phyloP scores from a whole-genome alignment of 2,329 filamentous ascomycete species.

The Pochonia chlamydosporia region DNA sequence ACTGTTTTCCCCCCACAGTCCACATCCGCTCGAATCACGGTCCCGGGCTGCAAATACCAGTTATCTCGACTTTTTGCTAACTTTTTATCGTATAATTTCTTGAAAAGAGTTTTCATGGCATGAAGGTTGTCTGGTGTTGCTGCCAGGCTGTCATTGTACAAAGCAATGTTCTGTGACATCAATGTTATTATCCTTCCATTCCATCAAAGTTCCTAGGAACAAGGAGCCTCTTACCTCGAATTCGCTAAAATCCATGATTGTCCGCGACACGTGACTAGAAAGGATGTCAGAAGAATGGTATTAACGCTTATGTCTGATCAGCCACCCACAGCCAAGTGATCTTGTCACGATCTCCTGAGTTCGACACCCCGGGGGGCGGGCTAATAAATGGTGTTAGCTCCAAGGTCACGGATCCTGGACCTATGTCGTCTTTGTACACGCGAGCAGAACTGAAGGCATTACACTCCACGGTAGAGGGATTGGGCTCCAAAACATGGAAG shows the following conservation, averaged over 20 bases:
- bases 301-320: neutral
- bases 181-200: neutral
- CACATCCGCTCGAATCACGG: slow-evolving; percentile 2
- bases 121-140: neutral
- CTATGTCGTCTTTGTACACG: slow-evolving; percentile 1
- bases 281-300: neutral
- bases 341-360: neutral
- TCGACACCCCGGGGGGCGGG: neutral
- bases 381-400: neutral
- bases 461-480: neutral
- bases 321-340: slow-evolving; percentile 3
- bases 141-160: neutral
- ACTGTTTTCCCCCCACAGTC: slow-evolving; percentile 1
- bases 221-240: neutral
- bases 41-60: slow-evolving; percentile 2
- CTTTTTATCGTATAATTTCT: slow-evolving; percentile 3
- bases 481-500: neutral
- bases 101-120: slow-evolving; percentile 3
- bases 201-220: neutral
- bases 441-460: slow-evolving; percentile 2
- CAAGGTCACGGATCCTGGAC: neutral
- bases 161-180: slow-evolving; percentile 2
- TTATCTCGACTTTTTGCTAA: neutral
- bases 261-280: slow-evolving; percentile 1
- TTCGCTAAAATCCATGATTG: slow-evolving; percentile 2